Evolutionary conservation across 2,329 filamentous ascomycete genomes (phyloP).

Genomic region (Ascochyta fabae): DNA sequence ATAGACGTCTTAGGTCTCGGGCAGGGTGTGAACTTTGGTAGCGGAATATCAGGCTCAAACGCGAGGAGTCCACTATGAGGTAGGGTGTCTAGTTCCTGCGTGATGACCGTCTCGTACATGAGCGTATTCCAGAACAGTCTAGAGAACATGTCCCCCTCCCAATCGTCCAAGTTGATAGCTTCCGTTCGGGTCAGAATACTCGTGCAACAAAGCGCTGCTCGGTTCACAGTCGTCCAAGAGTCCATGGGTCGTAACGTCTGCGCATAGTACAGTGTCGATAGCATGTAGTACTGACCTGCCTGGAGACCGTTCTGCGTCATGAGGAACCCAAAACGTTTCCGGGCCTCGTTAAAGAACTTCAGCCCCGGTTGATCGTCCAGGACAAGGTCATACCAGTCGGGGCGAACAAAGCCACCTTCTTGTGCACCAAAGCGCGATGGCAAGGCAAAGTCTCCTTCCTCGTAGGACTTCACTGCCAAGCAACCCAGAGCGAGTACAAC

Average conservation of each 20-base stretch:
- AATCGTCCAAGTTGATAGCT: slow-evolving; percentile 54
- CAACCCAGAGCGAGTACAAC: slow-evolving; percentile 61
- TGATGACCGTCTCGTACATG: slow-evolving; percentile 63
- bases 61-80: slow-evolving; percentile 59
- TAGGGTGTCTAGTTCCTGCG: slow-evolving; percentile 59
- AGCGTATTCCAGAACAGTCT: slow-evolving; percentile 63
- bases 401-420: slow-evolving; percentile 31
- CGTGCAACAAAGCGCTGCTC: slow-evolving; percentile 59
- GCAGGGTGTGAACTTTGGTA: slow-evolving; percentile 60
- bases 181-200: slow-evolving; percentile 55
- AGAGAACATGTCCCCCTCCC: slow-evolving; percentile 64
- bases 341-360: slow-evolving; percentile 62
- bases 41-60: slow-evolving; percentile 60
- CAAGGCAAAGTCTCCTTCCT: slow-evolving; percentile 57
- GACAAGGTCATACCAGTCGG: slow-evolving; percentile 46
- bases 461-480: slow-evolving; percentile 57
- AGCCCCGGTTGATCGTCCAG: slow-evolving; percentile 54
- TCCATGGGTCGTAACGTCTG: slow-evolving; percentile 61
- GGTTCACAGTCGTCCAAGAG: slow-evolving; percentile 61
- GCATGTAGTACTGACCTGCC: slow-evolving; percentile 60
- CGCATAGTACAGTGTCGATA: slow-evolving; percentile 60
- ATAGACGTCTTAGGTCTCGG: slow-evolving; percentile 46
- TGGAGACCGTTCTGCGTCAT: slow-evolving; percentile 58
- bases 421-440: slow-evolving; percentile 39
- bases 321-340: slow-evolving; percentile 59